Percentiles rank a stretch among this genome's conserved stretches.
Conservation (phyloP, 1,284 basidiomycete species). For the Sanghuangporus sanghuang region DNA sequence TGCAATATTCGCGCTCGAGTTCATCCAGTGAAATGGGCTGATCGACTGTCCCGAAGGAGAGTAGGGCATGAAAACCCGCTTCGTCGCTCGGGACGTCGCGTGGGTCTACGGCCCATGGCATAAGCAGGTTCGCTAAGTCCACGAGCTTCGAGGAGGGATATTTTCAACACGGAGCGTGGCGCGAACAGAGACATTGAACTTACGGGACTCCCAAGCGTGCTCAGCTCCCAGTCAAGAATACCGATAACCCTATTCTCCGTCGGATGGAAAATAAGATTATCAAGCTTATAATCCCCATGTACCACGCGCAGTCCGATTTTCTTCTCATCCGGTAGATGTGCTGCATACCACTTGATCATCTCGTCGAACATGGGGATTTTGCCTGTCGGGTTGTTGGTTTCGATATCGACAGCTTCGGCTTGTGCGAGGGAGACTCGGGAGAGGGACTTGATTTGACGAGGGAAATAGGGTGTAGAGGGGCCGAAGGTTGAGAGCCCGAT, state of each 20-base stretch:
- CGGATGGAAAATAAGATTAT: conserved; percentile 93
- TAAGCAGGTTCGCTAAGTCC: conserved; percentile 88
- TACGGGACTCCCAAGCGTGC: conserved; percentile 85
- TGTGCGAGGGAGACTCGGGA: conserved; percentile 72
- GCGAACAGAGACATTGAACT: conserved; percentile 20
- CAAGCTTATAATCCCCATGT: conserved; percentile 96
- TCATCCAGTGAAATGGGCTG: conserved; percentile 69
- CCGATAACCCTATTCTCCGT: conserved; percentile 91
- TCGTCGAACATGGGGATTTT: conserved; percentile 70
- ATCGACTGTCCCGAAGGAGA: conserved; percentile 35
- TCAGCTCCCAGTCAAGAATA: conserved; percentile 95
- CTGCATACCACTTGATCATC: conserved; percentile 73
- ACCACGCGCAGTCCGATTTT: conserved; percentile 69
- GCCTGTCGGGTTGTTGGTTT: conserved; percentile 55
- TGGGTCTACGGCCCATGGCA: conserved; percentile 73
- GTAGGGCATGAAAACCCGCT: conserved; percentile 36
- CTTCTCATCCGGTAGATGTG: conserved; percentile 69
- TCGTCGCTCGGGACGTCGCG: conserved; percentile 30
- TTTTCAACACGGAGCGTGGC: background rate
- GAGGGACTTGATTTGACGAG: conserved; percentile 87
- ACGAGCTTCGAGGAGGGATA: conserved; percentile 53
- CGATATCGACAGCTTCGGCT: conserved; percentile 58
- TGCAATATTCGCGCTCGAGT: conserved; percentile 74
- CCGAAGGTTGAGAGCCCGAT: conserved; percentile 80
- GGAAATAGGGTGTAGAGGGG: conserved; percentile 78